These are phyloP conservation scores for Calonectria leucothoes DNA, from an alignment of 2,329 filamentous ascomycete species.

Conservation along the genomic window DNA sequence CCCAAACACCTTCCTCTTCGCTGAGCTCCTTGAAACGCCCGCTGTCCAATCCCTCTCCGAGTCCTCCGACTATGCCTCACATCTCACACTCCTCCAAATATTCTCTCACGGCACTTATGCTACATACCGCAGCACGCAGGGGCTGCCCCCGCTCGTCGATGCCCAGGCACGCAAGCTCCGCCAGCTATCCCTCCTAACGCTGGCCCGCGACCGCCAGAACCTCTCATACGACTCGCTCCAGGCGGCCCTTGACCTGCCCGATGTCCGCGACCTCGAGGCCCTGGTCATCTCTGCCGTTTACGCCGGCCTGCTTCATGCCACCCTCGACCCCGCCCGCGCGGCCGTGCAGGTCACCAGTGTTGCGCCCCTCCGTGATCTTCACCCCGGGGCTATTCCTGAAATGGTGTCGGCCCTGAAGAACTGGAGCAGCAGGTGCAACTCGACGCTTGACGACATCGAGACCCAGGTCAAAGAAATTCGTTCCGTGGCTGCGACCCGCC, in stretches of 20 bases:
- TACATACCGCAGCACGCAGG: conserved; percentile 67
- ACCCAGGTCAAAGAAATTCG: conserved; percentile 77
- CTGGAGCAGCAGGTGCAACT: conserved; percentile 84
- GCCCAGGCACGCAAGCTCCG: conserved; percentile 87
- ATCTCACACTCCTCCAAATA: conserved; percentile 82
- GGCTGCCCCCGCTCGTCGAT: conserved; percentile 77
- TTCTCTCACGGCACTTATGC: conserved; percentile 94
- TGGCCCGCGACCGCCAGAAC: conserved; percentile 74
- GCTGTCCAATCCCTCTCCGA: conserved; percentile 80
- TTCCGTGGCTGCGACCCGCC: conserved; percentile 64
- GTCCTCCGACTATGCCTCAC: conserved; percentile 67
- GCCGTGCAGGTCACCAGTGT: conserved; percentile 83
- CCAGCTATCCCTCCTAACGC: conserved; percentile 87
- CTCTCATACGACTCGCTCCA: conserved; percentile 81
- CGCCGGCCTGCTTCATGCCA: conserved; percentile 82
- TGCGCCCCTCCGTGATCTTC: conserved; percentile 86
- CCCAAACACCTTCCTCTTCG: conserved; percentile 91
- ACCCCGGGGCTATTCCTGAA: conserved; percentile 75
- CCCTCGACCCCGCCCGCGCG: conserved; percentile 82
- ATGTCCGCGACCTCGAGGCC: conserved; percentile 80
- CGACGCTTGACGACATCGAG: conserved; percentile 80
- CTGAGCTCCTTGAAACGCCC: conserved; percentile 86
- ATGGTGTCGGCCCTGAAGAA: conserved; percentile 76
- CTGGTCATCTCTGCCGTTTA: conserved; percentile 91
- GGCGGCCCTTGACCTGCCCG: conserved; percentile 72